Conservation (phyloP, 306 rosid genomes). For the Arachis hypogaea region DNA sequence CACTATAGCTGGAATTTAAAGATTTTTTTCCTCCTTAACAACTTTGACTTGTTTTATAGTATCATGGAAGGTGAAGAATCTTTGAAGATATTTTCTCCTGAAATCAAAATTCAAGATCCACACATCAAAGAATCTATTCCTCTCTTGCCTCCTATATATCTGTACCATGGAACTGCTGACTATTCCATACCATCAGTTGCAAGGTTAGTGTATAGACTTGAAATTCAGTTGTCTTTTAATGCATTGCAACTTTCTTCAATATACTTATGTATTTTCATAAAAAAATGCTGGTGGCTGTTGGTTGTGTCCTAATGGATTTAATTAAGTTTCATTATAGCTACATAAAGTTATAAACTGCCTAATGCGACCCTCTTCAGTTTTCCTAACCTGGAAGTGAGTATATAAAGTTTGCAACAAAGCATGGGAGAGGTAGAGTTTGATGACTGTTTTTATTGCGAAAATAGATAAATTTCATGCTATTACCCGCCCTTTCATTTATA, state of each 20-base stretch:
- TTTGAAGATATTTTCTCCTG: conserved; percentile 74
- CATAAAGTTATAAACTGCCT: background rate
- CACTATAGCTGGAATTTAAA: conserved; percentile 1
- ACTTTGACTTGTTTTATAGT: conserved; percentile 49
- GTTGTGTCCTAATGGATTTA: background rate
- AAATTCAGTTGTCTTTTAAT: conserved; percentile 25
- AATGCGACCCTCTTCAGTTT: background rate
- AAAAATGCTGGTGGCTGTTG: background rate
- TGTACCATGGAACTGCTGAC: conserved; percentile 92
- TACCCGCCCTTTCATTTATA: conserved; percentile 30
- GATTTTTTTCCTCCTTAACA: conserved; percentile 8
- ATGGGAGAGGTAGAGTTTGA: background rate
- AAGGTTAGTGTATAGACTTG: conserved; percentile 60
- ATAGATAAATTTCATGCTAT: background rate
- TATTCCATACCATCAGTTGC: conserved; percentile 82
- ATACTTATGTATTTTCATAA: conserved; percentile 9
- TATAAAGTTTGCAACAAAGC: background rate
- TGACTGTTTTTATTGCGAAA: conserved; percentile 4
- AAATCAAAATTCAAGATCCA: conserved; percentile 66
- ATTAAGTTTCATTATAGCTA: background rate
- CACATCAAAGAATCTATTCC: conserved; percentile 52
- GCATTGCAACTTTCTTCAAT: conserved; percentile 6
- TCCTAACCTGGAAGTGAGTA: background rate
- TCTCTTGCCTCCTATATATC: conserved; percentile 67
- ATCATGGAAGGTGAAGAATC: conserved; percentile 94